Evolutionary conservation across 2,329 filamentous ascomycete species (phyloP).

Genomic region (Aspergillus fructus): DNA sequence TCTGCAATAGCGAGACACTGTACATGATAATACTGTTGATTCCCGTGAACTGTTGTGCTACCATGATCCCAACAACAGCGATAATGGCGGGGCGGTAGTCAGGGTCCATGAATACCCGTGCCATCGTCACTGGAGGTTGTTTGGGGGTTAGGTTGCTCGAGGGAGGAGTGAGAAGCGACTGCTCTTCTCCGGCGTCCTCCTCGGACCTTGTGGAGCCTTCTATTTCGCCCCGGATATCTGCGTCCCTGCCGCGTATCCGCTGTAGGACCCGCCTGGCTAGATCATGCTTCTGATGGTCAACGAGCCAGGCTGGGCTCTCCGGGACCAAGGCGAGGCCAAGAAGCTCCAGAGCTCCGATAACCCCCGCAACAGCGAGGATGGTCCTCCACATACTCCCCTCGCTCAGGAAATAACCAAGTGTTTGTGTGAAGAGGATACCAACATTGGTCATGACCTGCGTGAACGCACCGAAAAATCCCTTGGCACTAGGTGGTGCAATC

Average conservation of each 20-base stretch:
- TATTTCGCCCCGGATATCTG: constrained; percentile 72
- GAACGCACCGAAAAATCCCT: constrained; percentile 75
- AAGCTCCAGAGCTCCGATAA: constrained; percentile 66
- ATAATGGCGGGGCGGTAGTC: constrained; percentile 72
- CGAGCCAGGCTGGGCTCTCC: constrained; percentile 87
- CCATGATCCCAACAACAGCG: constrained; percentile 86
- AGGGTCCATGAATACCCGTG: constrained; percentile 64
- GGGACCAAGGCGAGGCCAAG: constrained; percentile 72
- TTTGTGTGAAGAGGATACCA: constrained; percentile 81
- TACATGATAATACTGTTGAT: constrained; percentile 99
- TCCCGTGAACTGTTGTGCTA: constrained; percentile 86
- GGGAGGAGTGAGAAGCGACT: constrained; percentile 59
- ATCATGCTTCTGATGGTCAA: constrained; percentile 60
- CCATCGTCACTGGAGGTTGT: constrained; percentile 66
- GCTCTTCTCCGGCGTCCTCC: constrained; percentile 59
- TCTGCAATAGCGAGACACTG: constrained; percentile 82
- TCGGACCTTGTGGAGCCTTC: constrained; percentile 49
- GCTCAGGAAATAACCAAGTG: constrained; percentile 84
- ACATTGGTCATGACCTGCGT: constrained; percentile 94
- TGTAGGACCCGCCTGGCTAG: constrained; percentile 68
- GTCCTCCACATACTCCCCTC: constrained; percentile 76
- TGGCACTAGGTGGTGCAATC: constrained; percentile 70
- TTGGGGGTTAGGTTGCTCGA: constrained; percentile 66
- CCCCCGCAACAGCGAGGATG: constrained; percentile 72
- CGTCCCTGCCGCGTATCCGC: constrained; percentile 68